phyloP scores from a whole-genome alignment of 2,329 filamentous ascomycete genomes.

The Leptosphaerulina australis region DNA sequence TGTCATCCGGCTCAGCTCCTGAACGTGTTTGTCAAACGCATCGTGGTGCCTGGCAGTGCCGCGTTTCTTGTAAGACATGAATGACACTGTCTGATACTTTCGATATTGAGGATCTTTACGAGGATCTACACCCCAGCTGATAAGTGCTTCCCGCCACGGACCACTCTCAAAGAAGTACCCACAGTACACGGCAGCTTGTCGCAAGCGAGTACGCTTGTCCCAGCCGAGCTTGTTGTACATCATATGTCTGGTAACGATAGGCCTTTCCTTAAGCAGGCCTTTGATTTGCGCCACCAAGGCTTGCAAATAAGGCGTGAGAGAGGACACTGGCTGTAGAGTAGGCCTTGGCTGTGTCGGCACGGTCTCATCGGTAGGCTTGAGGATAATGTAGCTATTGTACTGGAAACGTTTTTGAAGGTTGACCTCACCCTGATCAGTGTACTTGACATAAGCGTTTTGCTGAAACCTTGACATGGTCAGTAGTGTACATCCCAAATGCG shows the following conservation, averaged over 20 bases:
- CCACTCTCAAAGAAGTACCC: constrained; percentile 93
- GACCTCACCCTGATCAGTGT: constrained; percentile 50
- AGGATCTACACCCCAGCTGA: constrained; percentile 86
- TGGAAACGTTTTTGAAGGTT: constrained; percentile 38
- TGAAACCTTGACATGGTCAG: constrained; percentile 65
- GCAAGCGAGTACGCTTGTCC: constrained; percentile 63
- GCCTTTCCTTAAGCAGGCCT: constrained; percentile 71
- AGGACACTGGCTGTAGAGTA: constrained; percentile 58
- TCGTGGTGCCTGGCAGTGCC: constrained; percentile 34
- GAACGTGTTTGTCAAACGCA: constrained; percentile 35
- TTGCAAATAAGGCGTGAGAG: constrained; percentile 63
- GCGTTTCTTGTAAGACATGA: constrained; percentile 41
- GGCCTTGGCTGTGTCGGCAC: constrained; percentile 67
- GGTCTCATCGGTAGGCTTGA: constrained; percentile 65
- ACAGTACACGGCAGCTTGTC: constrained; percentile 79
- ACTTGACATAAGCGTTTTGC: constrained; percentile 80
- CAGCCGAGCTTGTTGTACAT: constrained; percentile 73
- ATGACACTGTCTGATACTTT: constrained; percentile 78
- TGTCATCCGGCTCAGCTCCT: constrained; percentile 30
- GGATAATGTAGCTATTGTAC: constrained; percentile 53
- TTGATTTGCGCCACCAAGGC: constrained; percentile 69
- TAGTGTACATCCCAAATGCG: neutral
- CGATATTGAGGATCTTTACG: constrained; percentile 76
- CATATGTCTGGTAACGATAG: constrained; percentile 85
- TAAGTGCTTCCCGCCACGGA: constrained; percentile 86